phyloP scores from a whole-genome alignment of 345 rosid species.

The Brassica incana region DNA sequence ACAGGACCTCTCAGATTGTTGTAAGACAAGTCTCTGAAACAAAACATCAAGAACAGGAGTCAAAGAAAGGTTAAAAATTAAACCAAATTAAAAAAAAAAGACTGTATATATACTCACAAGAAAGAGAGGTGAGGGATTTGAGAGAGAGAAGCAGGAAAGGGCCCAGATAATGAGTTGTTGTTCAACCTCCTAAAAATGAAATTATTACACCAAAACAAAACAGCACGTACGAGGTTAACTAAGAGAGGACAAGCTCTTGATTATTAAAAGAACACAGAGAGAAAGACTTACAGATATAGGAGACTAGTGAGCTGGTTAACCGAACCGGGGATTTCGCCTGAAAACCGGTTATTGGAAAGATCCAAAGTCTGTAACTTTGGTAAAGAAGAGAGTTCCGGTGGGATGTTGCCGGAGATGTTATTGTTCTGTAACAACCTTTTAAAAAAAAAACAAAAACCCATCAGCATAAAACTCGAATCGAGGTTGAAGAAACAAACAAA shows the following conservation, averaged over 20 bases:
- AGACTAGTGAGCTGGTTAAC: constrained; percentile 60
- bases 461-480: neutral
- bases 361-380: constrained; percentile 76
- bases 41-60: constrained; percentile 25
- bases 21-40: constrained; percentile 85
- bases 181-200: constrained; percentile 70
- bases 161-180: constrained; percentile 87
- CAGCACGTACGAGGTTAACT: constrained; percentile 28
- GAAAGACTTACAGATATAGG: constrained; percentile 66
- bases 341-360: constrained; percentile 75
- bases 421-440: constrained; percentile 89
- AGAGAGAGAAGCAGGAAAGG: constrained; percentile 71
- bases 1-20: constrained; percentile 92
- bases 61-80: neutral
- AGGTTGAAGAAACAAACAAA: constrained; percentile 1
- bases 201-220: constrained; percentile 40
- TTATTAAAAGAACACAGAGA: neutral
- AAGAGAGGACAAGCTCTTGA: neutral
- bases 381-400: constrained; percentile 65
- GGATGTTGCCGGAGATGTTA: constrained; percentile 81
- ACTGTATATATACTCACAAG: constrained; percentile 61
- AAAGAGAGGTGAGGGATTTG: constrained; percentile 73
- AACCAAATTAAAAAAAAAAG: neutral
- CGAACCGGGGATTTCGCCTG: constrained; percentile 59
- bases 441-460: neutral